These are phyloP conservation scores for Pythium biforme DNA, from an alignment of 352 stramenopile species.

Conservation along the genomic window DNA sequence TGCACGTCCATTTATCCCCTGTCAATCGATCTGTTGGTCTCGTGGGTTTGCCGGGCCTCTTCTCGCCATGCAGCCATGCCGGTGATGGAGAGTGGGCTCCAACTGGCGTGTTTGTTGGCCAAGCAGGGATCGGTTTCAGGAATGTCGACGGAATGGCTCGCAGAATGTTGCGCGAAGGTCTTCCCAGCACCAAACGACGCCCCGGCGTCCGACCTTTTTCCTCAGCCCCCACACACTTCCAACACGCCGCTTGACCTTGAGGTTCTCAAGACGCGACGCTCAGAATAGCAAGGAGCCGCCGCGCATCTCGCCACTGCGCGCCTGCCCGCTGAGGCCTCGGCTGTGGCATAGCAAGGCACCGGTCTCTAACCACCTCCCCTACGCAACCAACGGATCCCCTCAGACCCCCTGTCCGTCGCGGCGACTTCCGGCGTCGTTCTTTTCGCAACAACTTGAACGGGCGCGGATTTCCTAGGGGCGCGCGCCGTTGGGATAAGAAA, in stretches of 20 bases:
- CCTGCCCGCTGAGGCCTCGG: not conserved
- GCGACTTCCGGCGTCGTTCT: conserved; percentile 23
- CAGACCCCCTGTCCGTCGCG: not conserved
- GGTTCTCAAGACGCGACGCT: not conserved
- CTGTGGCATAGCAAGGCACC: too few species aligned
- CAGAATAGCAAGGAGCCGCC: conserved; percentile 10
- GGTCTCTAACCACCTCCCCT: not conserved
- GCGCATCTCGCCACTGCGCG: not conserved
- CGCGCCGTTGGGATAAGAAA: not conserved
- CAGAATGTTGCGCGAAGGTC: conserved; percentile 16
- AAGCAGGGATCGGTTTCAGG: too few species aligned
- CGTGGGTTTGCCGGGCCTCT: not conserved
- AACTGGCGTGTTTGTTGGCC: too few species aligned
- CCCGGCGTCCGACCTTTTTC: not conserved
- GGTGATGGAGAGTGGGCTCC: conserved; percentile 15
- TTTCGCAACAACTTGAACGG: conserved; percentile 5
- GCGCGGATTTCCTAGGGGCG: not conserved
- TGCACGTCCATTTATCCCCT: conserved; percentile 9
- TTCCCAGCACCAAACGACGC: conserved; percentile 17
- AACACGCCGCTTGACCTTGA: not conserved
- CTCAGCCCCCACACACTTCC: not conserved
- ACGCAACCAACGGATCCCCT: not conserved
- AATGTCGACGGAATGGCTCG: conserved; percentile 5
- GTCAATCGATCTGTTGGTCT: not conserved
- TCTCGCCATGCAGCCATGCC: not conserved